phyloP scores from a whole-genome alignment of 2,329 filamentous ascomycete genomes.

The Fusarium succisae region DNA sequence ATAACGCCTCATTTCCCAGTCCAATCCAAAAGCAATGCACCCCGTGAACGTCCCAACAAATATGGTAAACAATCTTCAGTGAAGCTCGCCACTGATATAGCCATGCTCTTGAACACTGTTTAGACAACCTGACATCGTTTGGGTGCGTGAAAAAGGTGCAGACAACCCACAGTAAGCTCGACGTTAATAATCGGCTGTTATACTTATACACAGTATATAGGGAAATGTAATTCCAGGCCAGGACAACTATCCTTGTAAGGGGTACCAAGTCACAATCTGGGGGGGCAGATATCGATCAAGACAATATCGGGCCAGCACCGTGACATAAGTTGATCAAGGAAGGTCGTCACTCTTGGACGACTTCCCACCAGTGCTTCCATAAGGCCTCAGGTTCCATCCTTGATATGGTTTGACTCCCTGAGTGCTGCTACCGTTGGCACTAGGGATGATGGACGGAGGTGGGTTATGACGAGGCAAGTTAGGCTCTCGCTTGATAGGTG shows the following conservation, averaged over 20 bases:
- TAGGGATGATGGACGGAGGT: slow-evolving; percentile 43
- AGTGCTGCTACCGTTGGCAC: slow-evolving; percentile 45
- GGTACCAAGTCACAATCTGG: not conserved
- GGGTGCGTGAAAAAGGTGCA: not conserved
- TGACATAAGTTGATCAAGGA: slow-evolving; percentile 36
- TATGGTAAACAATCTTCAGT: not conserved
- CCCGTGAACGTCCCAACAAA: not conserved
- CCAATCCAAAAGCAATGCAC: slow-evolving; percentile 14
- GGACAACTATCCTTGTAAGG: slow-evolving; percentile 41
- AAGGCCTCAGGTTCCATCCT: slow-evolving; percentile 51
- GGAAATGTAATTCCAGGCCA: slow-evolving; percentile 4
- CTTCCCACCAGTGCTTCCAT: slow-evolving; percentile 47
- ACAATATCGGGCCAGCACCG: not conserved
- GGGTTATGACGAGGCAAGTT: slow-evolving; percentile 47
- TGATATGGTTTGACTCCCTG: slow-evolving; percentile 49
- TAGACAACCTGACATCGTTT: not conserved
- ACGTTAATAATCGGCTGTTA: not conserved
- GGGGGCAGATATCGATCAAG: not conserved
- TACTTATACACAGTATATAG: slow-evolving; percentile 21
- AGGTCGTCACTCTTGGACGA: slow-evolving; percentile 47
- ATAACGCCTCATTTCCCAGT: slow-evolving; percentile 22
- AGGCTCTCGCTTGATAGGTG: slow-evolving; percentile 47
- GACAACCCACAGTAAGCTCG: not conserved
- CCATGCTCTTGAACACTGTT: not conserved
- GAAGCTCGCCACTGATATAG: not conserved